These are phyloP conservation scores for Iris macrosiphon DNA, from an alignment of 106 monocot genomes.

Conservation along the genomic window DNA sequence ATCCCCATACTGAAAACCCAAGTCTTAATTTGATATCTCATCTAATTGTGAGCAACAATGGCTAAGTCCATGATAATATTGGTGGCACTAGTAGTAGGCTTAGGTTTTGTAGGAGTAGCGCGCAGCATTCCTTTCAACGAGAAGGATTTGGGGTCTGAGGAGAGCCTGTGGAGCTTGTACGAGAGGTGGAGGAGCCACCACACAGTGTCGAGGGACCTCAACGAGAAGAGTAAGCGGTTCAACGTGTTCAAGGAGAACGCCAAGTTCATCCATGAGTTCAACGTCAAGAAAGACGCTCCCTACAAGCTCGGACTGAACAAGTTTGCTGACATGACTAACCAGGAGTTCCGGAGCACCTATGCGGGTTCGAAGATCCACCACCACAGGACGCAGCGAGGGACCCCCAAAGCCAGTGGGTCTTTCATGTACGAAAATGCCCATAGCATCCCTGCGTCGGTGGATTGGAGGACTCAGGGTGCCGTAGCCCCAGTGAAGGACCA, in stretches of 20 bases:
- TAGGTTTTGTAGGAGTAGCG: neutral
- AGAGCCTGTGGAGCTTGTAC: slow-evolving; percentile 52
- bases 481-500: slow-evolving; percentile 18
- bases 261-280: slow-evolving; percentile 39
- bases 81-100: neutral
- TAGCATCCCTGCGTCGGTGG: slow-evolving; percentile 10
- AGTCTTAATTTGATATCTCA: neutral
- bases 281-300: slow-evolving; percentile 18
- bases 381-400: slow-evolving; percentile 13
- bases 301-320: slow-evolving; percentile 52
- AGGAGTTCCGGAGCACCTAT: slow-evolving; percentile 38
- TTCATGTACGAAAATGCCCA: slow-evolving; percentile 16
- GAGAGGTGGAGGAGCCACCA: slow-evolving; percentile 61
- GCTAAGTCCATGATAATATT: neutral
- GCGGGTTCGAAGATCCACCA: slow-evolving; percentile 22
- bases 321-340: slow-evolving; percentile 42
- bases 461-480: slow-evolving; percentile 16
- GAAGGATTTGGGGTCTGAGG: slow-evolving; percentile 49
- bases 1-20: neutral
- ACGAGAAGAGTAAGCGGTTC: slow-evolving; percentile 46
- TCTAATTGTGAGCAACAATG: neutral
- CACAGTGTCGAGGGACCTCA: slow-evolving; percentile 29
- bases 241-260: slow-evolving; percentile 58
- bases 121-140: slow-evolving; percentile 32
- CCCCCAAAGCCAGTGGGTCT: neutral